A percentile compares a stretch with the other conserved stretches of the same genome.
Conservation (phyloP, 2,329 filamentous ascomycete species). For the Colletotrichum musicola region DNA sequence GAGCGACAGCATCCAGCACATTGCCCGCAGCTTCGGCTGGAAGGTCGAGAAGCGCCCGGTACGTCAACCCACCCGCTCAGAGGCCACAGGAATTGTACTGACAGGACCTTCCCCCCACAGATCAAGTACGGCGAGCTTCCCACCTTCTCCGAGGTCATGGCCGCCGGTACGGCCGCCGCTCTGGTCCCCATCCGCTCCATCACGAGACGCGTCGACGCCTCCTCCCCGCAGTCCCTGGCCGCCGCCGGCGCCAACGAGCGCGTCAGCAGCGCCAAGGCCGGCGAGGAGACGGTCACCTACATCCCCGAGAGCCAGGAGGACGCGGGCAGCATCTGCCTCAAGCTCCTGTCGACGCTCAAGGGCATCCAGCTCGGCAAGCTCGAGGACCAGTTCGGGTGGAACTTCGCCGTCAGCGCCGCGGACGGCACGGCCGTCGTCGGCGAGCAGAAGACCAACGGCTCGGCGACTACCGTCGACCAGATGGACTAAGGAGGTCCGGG, state of each 20-base stretch:
- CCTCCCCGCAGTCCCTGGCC: constrained; percentile 55
- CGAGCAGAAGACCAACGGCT: constrained; percentile 41
- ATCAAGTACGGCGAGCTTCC: constrained; percentile 73
- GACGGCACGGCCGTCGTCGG: constrained; percentile 57
- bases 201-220: constrained; percentile 69
- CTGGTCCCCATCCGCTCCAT: constrained; percentile 94
- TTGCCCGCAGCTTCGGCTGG: constrained; percentile 85
- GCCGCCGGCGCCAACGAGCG: constrained; percentile 51
- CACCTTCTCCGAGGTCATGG: constrained; percentile 80
- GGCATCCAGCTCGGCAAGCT: constrained; percentile 87
- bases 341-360: constrained; percentile 81
- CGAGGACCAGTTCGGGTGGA: constrained; percentile 83
- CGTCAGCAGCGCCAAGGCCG: constrained; percentile 51
- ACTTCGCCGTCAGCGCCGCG: constrained; percentile 58
- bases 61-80: constrained; percentile 46
- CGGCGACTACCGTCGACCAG: constrained; percentile 48
- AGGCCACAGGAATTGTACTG: neutral
- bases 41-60: constrained; percentile 81
- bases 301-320: constrained; percentile 70
- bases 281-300: constrained; percentile 67
- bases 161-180: constrained; percentile 90
- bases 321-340: constrained; percentile 78
- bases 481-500: constrained; percentile 44
- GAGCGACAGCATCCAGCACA: constrained; percentile 80
- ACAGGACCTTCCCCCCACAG: constrained; percentile 49